Conservation (phyloP, 345 rosid genomes). For the Lepidium africanum region DNA sequence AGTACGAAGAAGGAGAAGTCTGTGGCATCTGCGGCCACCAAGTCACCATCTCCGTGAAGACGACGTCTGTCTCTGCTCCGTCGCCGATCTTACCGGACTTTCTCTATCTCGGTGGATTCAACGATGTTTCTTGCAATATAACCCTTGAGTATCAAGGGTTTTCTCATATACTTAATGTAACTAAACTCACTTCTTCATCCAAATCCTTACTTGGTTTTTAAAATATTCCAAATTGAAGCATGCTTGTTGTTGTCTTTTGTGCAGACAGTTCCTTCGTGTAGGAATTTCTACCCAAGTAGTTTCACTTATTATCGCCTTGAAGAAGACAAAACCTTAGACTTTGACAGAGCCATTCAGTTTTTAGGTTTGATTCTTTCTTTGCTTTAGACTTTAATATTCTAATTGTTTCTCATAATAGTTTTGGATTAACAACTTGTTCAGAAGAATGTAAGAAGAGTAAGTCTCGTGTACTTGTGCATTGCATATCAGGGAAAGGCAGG, state of each 20-base stretch:
- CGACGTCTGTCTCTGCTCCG: background rate
- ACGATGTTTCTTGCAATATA: background rate
- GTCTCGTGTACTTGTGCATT: constrained; percentile 8
- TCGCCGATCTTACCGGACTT: background rate
- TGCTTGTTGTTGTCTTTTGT: no score
- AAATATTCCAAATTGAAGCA: background rate
- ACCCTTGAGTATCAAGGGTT: background rate
- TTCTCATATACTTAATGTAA: background rate
- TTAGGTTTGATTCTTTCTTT: background rate
- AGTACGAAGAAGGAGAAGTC: background rate
- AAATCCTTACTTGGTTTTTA: background rate
- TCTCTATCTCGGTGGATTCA: background rate
- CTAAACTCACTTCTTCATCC: background rate
- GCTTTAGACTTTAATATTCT: background rate
- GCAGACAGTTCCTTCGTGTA: background rate
- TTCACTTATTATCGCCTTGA: background rate
- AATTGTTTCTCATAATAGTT: background rate
- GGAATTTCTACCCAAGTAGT: background rate
- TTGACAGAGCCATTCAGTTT: background rate
- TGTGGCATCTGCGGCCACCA: background rate
- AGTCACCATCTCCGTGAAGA: background rate
- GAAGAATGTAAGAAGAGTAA: background rate
- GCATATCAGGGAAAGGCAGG: constrained; percentile 4
- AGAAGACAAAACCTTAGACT: background rate
- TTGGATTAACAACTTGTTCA: background rate